Percentiles rank a stretch among this genome's conserved stretches.
Evolutionary conservation across 768 basidiomycete species (phyloP).

Genomic region (Suillus placidus): DNA sequence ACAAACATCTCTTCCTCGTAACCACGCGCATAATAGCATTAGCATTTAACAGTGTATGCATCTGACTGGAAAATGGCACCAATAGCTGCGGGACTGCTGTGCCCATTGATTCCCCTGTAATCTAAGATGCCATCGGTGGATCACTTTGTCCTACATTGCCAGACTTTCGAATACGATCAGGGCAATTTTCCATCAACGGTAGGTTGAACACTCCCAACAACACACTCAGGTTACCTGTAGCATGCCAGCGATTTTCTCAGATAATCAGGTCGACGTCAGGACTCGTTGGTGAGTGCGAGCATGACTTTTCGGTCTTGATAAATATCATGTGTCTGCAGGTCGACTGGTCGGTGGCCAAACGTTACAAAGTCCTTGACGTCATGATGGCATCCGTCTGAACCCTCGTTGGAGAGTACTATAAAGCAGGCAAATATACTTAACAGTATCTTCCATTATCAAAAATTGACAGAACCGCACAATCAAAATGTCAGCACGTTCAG

Average conservation of each 20-base stretch:
- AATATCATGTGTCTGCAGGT: not conserved
- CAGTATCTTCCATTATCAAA: not conserved
- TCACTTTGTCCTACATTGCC: not conserved
- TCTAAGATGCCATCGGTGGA: not conserved
- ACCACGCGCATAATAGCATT: not conserved
- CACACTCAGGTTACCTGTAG: not conserved
- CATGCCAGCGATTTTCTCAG: not conserved
- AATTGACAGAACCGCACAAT: not conserved
- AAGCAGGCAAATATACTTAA: not conserved
- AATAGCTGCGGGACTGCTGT: not conserved
- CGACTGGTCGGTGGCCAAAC: not conserved
- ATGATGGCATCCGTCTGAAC: slow-evolving; percentile 2
- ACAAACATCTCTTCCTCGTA: slow-evolving; percentile 15
- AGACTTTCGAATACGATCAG: not conserved
- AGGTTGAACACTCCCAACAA: not conserved
- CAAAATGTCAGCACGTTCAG: slow-evolving; percentile 21
- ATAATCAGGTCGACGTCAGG: not conserved
- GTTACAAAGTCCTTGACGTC: not conserved
- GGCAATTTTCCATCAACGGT: not conserved
- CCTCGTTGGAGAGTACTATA: not conserved
- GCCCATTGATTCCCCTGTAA: not conserved
- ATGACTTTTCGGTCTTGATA: not conserved
- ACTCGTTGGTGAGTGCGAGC: not conserved
- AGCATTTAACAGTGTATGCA: not conserved
- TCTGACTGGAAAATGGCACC: not conserved